Conservation (phyloP, 805 yeast genomes). For the Tetrapisispora nanseiensis region DNA sequence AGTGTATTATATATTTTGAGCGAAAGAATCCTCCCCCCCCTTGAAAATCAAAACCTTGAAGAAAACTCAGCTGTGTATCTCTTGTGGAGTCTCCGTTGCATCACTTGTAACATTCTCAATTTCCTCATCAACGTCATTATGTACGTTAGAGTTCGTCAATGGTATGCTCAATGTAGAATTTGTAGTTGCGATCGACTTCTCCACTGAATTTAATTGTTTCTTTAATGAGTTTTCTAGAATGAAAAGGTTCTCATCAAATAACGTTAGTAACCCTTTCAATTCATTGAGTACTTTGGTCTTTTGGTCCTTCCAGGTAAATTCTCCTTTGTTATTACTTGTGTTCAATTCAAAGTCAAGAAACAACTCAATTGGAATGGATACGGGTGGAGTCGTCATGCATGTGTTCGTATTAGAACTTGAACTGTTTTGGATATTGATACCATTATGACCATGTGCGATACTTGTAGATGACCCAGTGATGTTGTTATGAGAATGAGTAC, state of each 20-base stretch:
- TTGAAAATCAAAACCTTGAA: too few relatives aligned
- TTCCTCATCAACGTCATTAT: background rate
- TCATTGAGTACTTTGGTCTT: slow-evolving; percentile 26
- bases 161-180: too few relatives aligned
- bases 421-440: background rate
- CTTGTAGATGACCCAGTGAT: background rate
- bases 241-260: slow-evolving; percentile 26
- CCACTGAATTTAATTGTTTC: slow-evolving; percentile 10
- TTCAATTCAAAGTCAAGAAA: slow-evolving; percentile 21
- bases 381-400: slow-evolving; percentile 23
- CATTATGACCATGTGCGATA: background rate
- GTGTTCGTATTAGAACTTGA: background rate
- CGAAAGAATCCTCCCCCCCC: too few relatives aligned
- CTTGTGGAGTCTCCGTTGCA: too few relatives aligned
- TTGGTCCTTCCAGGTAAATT: slow-evolving; percentile 15
- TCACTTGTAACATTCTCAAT: background rate
- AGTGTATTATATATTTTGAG: too few relatives aligned
- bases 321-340: slow-evolving; percentile 3
- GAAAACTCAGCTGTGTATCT: too few relatives aligned
- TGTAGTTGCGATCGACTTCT: too few relatives aligned
- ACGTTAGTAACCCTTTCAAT: slow-evolving; percentile 18
- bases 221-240: slow-evolving; percentile 22
- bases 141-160: background rate
- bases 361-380: slow-evolving; percentile 18
- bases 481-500: background rate